phyloP scores from a whole-genome alignment of 2,329 filamentous ascomycete species.

The Cercospora janseana region DNA sequence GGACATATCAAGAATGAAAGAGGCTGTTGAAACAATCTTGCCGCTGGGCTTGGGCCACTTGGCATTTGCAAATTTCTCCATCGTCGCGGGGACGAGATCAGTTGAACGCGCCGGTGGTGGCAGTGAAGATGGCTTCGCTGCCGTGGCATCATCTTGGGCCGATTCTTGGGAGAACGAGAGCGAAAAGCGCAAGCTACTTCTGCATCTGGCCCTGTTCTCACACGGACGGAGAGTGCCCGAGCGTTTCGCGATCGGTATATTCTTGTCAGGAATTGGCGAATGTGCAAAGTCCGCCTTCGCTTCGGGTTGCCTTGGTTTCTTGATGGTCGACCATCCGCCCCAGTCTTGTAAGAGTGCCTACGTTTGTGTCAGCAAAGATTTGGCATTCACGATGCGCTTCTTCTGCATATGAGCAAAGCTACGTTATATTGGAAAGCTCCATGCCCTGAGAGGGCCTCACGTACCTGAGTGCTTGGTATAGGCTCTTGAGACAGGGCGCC shows the following conservation, averaged over 20 bases:
- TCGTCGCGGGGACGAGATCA: conserved; percentile 4
- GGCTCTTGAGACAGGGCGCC: conserved; percentile 28
- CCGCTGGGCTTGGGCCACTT: conserved; percentile 13
- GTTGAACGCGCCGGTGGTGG: conserved; percentile 5
- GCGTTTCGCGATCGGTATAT: not conserved
- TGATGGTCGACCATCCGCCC: conserved; percentile 44
- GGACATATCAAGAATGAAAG: conserved; percentile 5
- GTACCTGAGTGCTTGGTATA: conserved; percentile 46
- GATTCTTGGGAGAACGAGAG: conserved; percentile 24
- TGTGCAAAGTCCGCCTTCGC: conserved; percentile 14
- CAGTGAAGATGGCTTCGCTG: conserved; percentile 4
- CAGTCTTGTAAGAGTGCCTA: conserved; percentile 44
- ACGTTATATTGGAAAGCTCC: no score
- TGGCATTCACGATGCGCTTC: no score
- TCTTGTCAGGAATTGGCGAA: conserved; percentile 22
- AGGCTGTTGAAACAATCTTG: conserved; percentile 17
- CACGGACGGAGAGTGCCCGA: conserved; percentile 6
- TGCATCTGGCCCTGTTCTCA: conserved; percentile 12
- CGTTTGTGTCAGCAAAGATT: no score
- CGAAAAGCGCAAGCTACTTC: conserved; percentile 31
- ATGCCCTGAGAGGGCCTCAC: no score
- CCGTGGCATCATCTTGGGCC: not conserved
- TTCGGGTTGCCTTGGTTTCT: conserved; percentile 35
- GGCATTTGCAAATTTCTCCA: not conserved
- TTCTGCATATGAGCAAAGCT: no score